Base-by-base conservation (phyloP, 2,329 filamentous ascomycete genomes). In the Fusarium sp. region DNA sequence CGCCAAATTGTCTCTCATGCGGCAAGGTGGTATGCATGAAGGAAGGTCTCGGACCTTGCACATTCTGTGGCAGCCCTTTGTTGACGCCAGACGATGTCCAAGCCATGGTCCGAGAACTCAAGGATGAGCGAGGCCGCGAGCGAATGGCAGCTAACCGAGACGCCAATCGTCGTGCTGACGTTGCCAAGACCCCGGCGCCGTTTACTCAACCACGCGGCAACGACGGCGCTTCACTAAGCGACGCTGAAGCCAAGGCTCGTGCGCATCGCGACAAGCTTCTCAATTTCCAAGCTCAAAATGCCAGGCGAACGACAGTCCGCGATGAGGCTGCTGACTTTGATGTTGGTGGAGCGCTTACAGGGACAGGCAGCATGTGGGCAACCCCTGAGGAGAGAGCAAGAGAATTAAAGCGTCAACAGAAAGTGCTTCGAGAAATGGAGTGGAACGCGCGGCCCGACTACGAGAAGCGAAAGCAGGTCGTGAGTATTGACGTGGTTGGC, bases 21-120 rank as follows among this genome's bases (percentile, higher is more conserved):
- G 96, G 96, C 66, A 98, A 98, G 81, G 94, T 99, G 18, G 92
- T 98, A 61, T 99, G 96, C 80, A 90, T 97, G 30, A 95, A 96
- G 78, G 95, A 99, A 82, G 96, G 96, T 0, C 86, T 98, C 2
- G 95, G 95, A 0, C 95, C 95, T 1, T 99, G 96, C 81, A 98
- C 95, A 0, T 98, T 93, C 79, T 99, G 96, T 83, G 91, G 91
- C 1, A 86, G 88, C 0, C 90, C 94, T 1, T 85, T 99, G 1
- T 85, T 99, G 13, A 91, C 88, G 35, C 80, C 89, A 0, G 84
- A 88, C 7, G 95, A 98, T 61, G 90, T 97, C 15, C 92, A 97
- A 77, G 90, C 89, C 38, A 97, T 99, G 90, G 92, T 98, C 54
- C 88, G 89, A 31, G 91, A 95, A 76, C 86, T 99, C 18, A 91